Percentiles rank a stretch among this genome's conserved stretches.
Conservation (phyloP, 257 asterid species). For the Scutellaria barbata region DNA sequence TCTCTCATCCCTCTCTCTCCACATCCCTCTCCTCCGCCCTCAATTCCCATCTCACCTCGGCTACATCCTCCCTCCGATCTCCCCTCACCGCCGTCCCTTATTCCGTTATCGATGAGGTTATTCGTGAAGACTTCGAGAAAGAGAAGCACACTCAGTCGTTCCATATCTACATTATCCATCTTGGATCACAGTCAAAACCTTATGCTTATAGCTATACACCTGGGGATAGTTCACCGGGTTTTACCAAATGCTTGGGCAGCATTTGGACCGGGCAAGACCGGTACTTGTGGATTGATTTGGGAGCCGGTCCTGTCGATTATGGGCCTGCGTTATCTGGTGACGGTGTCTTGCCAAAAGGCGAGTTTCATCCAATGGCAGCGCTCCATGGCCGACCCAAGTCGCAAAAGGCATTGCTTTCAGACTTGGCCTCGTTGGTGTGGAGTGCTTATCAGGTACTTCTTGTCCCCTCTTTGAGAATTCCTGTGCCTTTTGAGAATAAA, state of each 20-base stretch:
- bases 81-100: constrained; percentile 62
- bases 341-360: constrained; percentile 90
- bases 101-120: constrained; percentile 56
- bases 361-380: constrained; percentile 89
- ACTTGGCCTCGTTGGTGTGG: constrained; percentile 85
- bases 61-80: constrained; percentile 65
- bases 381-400: constrained; percentile 87
- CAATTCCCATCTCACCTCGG: constrained; percentile 49
- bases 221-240: constrained; percentile 82
- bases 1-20: constrained; percentile 56
- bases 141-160: constrained; percentile 61
- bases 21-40: constrained; percentile 54
- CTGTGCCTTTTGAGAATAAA: constrained; percentile 69
- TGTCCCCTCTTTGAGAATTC: constrained; percentile 89
- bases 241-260: constrained; percentile 80
- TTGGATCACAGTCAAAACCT: constrained; percentile 58
- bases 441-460: constrained; percentile 94
- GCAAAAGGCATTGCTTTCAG: constrained; percentile 78
- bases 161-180: constrained; percentile 71
- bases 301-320: constrained; percentile 97
- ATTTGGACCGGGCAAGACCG: constrained; percentile 91
- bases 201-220: constrained; percentile 75
- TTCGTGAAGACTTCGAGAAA: constrained; percentile 65
- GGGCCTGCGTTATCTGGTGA: constrained; percentile 95
- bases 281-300: constrained; percentile 91